Percentiles rank a stretch among this genome's conserved stretches.
Conservation (phyloP, 1,284 basidiomycete genomes). For the Tausonia pullulans region DNA sequence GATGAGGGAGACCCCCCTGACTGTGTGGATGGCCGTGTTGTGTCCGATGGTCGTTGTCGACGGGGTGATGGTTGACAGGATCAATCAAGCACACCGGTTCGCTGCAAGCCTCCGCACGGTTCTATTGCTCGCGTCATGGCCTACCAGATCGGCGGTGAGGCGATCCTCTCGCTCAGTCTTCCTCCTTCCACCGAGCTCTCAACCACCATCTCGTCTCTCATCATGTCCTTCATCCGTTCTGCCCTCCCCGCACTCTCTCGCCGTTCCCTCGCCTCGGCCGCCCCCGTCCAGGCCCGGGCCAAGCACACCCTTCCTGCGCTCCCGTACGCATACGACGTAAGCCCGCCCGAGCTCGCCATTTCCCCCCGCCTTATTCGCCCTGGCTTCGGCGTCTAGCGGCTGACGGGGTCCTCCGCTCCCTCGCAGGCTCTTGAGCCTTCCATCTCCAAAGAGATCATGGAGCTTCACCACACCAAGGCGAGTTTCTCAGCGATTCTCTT, state of each 20-base stretch:
- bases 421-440: constrained; percentile 40
- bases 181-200: no score
- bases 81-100: no score
- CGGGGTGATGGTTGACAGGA: no score
- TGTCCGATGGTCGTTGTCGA: no score
- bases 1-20: no score
- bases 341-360: neutral
- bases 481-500: neutral
- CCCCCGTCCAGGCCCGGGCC: neutral
- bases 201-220: no score
- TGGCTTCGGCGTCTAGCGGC: neutral
- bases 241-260: constrained; percentile 1
- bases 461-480: constrained; percentile 74
- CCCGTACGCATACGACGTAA: constrained; percentile 72
- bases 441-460: constrained; percentile 64
- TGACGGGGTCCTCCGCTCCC: neutral
- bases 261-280: neutral
- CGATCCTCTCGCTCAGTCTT: no score
- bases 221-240: neutral
- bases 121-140: no score
- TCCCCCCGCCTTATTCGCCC: neutral
- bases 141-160: no score
- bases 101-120: no score
- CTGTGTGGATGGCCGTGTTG: no score
- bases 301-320: constrained; percentile 39